Conservation (phyloP, 768 basidiomycete species). For the Termitomyces sp. region DNA sequence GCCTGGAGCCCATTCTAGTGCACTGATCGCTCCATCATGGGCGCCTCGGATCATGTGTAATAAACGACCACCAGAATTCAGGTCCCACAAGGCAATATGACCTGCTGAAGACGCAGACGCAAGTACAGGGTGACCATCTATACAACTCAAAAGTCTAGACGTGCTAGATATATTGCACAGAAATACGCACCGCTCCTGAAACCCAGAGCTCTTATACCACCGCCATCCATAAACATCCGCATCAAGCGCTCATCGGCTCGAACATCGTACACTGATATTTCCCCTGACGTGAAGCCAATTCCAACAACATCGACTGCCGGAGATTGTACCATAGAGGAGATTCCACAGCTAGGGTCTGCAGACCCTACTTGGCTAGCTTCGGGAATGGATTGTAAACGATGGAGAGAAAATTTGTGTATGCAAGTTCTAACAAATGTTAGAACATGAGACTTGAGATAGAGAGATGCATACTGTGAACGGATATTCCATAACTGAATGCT, state of each 20-base stretch:
- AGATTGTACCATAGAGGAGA: constrained; percentile 83
- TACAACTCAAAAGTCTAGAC: background rate
- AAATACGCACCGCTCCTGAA: constrained; percentile 72
- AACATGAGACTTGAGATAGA: background rate
- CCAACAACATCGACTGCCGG: constrained; percentile 96
- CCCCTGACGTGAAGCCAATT: constrained; percentile 85
- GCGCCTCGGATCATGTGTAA: constrained; percentile 85
- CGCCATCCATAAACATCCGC: constrained; percentile 88
- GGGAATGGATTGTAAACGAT: constrained; percentile 42
- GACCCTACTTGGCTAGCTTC: constrained; percentile 14
- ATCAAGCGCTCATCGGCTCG: constrained; percentile 86
- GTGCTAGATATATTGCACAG: background rate
- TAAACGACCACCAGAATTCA: constrained; percentile 75
- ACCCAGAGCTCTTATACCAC: constrained; percentile 66
- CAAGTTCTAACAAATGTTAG: constrained; percentile 49
- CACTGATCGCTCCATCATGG: constrained; percentile 80
- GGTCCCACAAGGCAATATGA: constrained; percentile 90
- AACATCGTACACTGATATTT: constrained; percentile 85
- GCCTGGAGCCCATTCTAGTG: constrained; percentile 88
- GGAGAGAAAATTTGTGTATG: constrained; percentile 71
- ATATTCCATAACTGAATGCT: constrained; percentile 93
- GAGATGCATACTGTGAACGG: constrained; percentile 57
- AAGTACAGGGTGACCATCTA: constrained; percentile 85
- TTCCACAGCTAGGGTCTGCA: constrained; percentile 33
- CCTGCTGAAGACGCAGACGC: constrained; percentile 85